Percentiles rank a stretch among this genome's conserved stretches.
Conservation (phyloP, 1,284 basidiomycete genomes). For the Anthracocystis walkeri region DNA sequence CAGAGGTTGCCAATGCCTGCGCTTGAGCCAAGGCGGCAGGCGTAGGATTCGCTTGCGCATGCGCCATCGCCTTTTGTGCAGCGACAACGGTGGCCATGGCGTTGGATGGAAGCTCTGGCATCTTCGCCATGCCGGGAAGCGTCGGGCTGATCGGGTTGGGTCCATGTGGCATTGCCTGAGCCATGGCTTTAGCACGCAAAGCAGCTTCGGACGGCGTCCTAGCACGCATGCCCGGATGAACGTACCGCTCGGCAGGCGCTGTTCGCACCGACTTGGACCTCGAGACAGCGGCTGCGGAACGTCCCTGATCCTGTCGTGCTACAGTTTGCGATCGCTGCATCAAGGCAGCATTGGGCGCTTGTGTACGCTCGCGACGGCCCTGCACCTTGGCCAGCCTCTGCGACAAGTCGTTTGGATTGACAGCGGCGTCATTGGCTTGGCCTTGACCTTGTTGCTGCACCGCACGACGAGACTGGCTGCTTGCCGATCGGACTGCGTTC, state of each 20-base stretch:
- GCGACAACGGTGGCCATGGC: slow-evolving; percentile 41
- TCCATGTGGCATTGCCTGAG: slow-evolving; percentile 29
- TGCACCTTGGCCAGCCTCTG: slow-evolving; percentile 42
- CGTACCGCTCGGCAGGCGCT: slow-evolving; percentile 25
- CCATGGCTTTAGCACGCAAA: slow-evolving; percentile 43
- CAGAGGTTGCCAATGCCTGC: slow-evolving; percentile 40
- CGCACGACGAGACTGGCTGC: slow-evolving; percentile 16
- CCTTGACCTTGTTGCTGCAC: slow-evolving; percentile 1
- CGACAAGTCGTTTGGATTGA: slow-evolving; percentile 40
- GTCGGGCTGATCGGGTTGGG: slow-evolving; percentile 22
- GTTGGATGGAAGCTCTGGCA: slow-evolving; percentile 41
- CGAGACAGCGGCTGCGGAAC: slow-evolving; percentile 14
- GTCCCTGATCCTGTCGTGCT: slow-evolving; percentile 23
- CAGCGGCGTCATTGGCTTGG: slow-evolving; percentile 12
- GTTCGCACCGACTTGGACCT: slow-evolving; percentile 44
- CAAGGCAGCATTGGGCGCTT: slow-evolving; percentile 20
- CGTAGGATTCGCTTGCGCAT: slow-evolving; percentile 40
- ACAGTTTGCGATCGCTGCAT: slow-evolving; percentile 47
- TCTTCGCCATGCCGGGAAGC: slow-evolving; percentile 15
- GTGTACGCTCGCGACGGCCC: slow-evolving; percentile 27
- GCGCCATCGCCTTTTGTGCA: slow-evolving; percentile 46
- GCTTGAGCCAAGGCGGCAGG: slow-evolving; percentile 44
- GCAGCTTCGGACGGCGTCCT: slow-evolving; percentile 49
- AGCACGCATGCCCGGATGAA: slow-evolving; percentile 40
- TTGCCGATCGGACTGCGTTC: slow-evolving; percentile 12